Conservation (phyloP, 169 alveolate species). For the Plasmodium inui region DNA sequence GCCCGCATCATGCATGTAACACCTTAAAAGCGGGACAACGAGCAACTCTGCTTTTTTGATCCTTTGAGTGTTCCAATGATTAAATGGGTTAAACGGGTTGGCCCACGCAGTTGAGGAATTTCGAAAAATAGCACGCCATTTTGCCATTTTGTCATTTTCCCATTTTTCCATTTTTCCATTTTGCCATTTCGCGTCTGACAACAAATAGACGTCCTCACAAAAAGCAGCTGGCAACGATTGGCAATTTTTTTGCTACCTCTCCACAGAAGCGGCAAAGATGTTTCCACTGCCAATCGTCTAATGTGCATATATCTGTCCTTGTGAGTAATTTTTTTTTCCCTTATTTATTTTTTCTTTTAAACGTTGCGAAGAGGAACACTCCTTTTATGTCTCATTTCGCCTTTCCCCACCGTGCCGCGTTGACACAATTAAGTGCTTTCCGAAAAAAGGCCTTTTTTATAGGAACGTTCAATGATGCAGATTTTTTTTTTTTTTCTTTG, state of each 20-base stretch:
- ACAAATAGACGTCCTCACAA: background rate
- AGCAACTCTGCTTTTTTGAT: background rate
- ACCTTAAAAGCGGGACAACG: slow-evolving; percentile 7
- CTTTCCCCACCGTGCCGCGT: background rate
- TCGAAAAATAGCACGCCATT: background rate
- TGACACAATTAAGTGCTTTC: background rate
- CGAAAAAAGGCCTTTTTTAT: background rate
- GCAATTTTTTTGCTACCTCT: background rate
- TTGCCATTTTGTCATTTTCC: background rate
- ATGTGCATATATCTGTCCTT: background rate
- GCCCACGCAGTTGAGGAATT: background rate
- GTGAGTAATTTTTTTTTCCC: background rate
- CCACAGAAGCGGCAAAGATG: background rate
- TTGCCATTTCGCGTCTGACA: background rate
- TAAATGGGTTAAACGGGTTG: slow-evolving; percentile 2
- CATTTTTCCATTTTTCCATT: background rate
- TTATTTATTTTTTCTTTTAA: background rate
- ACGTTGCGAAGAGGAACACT: background rate
- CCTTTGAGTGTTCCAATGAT: slow-evolving; percentile 6
- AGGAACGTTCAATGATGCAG: background rate
- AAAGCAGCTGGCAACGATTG: background rate
- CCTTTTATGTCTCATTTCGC: background rate
- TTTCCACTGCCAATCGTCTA: background rate
- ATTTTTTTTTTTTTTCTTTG: background rate
- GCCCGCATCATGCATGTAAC: background rate